Base-by-base conservation (phyloP, 2,329 filamentous ascomycete genomes). In the Diaporthe humulicola region DNA sequence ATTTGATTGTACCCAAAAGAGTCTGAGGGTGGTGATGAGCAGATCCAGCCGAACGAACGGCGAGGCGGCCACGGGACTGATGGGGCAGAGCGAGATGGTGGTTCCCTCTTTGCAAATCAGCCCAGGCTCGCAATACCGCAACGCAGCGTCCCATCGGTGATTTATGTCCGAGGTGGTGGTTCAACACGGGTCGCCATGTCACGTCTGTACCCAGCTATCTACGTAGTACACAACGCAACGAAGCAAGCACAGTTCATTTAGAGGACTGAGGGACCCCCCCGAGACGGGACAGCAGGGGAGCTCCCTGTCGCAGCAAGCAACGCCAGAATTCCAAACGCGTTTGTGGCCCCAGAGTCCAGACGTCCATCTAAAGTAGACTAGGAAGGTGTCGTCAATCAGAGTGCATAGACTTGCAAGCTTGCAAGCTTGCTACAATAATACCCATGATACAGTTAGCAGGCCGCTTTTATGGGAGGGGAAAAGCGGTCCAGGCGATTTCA, bases 261-360 rank as follows among this genome's bases (percentile, higher is more conserved):
- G 64, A 40, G 48, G 33, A 54, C 48, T n/a, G n/a, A n/a, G n/a
- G n/a, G n/a, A n/a, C n/a, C n/a, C n/a, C n/a, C 48, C 48, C 45
- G 64, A 28, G 33, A 28, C 64, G 33, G 48, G 48, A 38, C 60
- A 64, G 8, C 64, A 69, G 64, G 64, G 64, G 15, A 28, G 33
- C 33, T 25, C 64, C 64, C 64, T 69, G 64, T 54, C 64, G 7
- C n/a, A 5, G 48, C 64, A 28, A 14, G 48, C 33, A 69, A 17
- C 33, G 33, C 33, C 48, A 69, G 64, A 40, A 40, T 28, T 38
- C 45, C 64, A 67, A 67, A 67, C 64, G 64, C 48, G 64, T 54
- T 64, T 69, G 64, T 69, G 64, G 64, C 64, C 52, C 64, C 64
- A 50, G 61, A 66, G 42, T 50, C 61, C 61, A 69, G 64, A 69